These are phyloP conservation scores for Boehmeria nivea DNA, from an alignment of 306 rosid genomes.

Conservation along the genomic window DNA sequence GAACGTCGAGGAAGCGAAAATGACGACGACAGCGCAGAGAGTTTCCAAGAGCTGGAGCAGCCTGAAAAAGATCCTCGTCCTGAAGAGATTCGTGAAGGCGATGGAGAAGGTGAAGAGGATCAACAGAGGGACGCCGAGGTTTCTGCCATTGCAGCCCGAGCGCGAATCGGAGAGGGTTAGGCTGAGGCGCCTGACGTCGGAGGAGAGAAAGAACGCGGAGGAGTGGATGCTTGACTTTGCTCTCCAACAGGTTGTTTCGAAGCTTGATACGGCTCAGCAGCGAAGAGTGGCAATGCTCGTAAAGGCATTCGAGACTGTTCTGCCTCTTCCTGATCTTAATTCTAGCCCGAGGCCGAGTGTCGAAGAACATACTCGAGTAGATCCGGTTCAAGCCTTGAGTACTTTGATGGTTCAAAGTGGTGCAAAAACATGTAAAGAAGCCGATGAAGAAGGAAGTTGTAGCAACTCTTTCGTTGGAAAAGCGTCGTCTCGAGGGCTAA, in stretches of 20 bases:
- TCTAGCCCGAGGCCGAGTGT: conserved; percentile 20
- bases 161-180: conserved; percentile 48
- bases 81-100: conserved; percentile 83
- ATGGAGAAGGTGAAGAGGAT: conserved; percentile 63
- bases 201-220: conserved; percentile 52
- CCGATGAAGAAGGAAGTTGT: background rate
- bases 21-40: conserved; percentile 34
- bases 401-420: conserved; percentile 17
- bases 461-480: background rate
- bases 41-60: conserved; percentile 69
- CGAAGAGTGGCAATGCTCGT: conserved; percentile 62
- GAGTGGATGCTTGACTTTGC: conserved; percentile 96
- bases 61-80: conserved; percentile 58
- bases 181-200: conserved; percentile 51
- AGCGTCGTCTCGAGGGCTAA: conserved; percentile 6
- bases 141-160: conserved; percentile 34
- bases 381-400: conserved; percentile 28
- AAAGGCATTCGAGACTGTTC: conserved; percentile 76
- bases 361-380: conserved; percentile 24
- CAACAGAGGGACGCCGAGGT: conserved; percentile 26
- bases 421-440: conserved; percentile 25
- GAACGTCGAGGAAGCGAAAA: conserved; percentile 31
- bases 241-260: conserved; percentile 72
- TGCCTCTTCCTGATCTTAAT: conserved; percentile 48
- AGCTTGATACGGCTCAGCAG: conserved; percentile 70